Evolutionary conservation across 2,329 filamentous ascomycete species (phyloP), one percentile per base, ranked within the genome.

Genomic region (Ascomycota sp.): DNA sequence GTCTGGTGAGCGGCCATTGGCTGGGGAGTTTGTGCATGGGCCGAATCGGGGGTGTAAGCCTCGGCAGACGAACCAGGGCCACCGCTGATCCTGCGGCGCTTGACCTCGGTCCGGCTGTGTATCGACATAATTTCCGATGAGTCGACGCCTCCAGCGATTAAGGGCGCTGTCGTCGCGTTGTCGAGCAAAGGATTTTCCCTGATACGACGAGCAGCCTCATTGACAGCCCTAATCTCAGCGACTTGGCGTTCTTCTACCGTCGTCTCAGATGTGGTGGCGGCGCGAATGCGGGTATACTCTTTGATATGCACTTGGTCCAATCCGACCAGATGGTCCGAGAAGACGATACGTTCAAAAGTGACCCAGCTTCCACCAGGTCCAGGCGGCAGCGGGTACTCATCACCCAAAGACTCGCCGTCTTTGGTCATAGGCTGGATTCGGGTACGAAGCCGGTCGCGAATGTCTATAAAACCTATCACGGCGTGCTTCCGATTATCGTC

Each of bases 321-420:
- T 2, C 60, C 59, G 10, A 66, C 53, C 0, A 75, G 60, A 37
- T 72, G 66, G 7, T 61, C 47, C 2, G 65, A 62, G 42, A 74
- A 73, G 16, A 70, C 60, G 25, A 73, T 59, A 13, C 65, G 57
- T 37, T 71, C 64, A 41, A 73, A 73, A 0, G 68, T 72, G 21
- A 73, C 67, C 69, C 68, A 74, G 45, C 67, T 72, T 35, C 66
- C 68, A 16, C 68, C 68, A 2, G 68, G 65, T 1, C 68, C 69
- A 2, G 65, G 61, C 1, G 68, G 68, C 4, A 69, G 43, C 26
- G 66, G 53, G 44, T 58, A 58, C 25, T 57, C 52, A 29, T 55
- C 46, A 6, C 58, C 53, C 25, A 72, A 53, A 2, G 53, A 44
- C 9, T 64, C 56, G 9, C 66, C 66, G 2, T 51, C 44, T 16